Base-by-base conservation (phyloP, 352 stramenopile genomes). In the Blastocystis hominis region DNA sequence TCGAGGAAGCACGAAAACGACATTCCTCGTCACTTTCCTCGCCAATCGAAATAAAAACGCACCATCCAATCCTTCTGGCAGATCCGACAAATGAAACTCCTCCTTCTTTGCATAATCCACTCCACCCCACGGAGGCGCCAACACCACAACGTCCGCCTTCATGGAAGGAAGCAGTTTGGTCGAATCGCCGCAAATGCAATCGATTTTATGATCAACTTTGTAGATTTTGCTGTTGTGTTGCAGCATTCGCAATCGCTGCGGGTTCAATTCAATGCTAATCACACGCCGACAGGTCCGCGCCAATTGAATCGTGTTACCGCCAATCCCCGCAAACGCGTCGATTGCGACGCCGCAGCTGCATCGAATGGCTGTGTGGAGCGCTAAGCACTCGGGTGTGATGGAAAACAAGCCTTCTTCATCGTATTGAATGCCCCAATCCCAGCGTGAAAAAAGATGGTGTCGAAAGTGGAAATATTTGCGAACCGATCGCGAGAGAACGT, bases 321-420 rank as follows among this genome's bases (percentile, higher is more conserved):
- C 94, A 72, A 94, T 97, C 2, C 94, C 94, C 20, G 93, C 92
- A 86, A 97, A 97, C 17, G 93, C 92, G 72, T 97, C 94, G 5
- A 97, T 91, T 0, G 96, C 90, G 36, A 96, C 89, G 80, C 95
- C 92, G 46, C 84, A 89, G 20, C 88, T 44, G 75, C 92, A 95
- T 10, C 94, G 93, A 88, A 90, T 88, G 0, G 94, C 94, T 75
- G 96, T 94, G 75, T 96, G 90, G 70, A 93, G 89, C 17, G 94
- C 93, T 64, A 97, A 95, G 6, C 90, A 90, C 90, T 97, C 92
- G 36, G 94, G 94, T 0, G 94, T 97, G 3, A 97, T 93, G 75
- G 92, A 96, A 90, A 95, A 97, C 94, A 94, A 96, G 54, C 93
- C 94, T 90, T 97, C 94, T 24, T 93, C 90, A 88, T 97, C 94